Conservation (phyloP, 176 grass and related monocot species). For the Phoenix roebelenii region DNA sequence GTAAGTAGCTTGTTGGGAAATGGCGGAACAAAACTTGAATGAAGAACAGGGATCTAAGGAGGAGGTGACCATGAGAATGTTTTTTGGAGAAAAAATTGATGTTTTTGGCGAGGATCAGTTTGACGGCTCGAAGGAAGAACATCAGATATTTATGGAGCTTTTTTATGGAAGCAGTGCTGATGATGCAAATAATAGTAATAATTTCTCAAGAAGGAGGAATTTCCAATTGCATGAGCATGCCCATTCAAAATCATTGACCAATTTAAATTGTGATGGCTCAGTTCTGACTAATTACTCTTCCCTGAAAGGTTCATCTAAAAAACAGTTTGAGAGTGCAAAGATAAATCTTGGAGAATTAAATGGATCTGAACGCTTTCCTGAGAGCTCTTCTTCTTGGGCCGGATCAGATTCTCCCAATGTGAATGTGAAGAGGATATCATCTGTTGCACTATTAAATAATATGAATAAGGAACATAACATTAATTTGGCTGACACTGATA, state of each 20-base stretch:
- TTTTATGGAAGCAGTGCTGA: conserved; percentile 22
- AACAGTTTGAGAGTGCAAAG: neutral
- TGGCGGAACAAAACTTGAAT: conserved; percentile 3
- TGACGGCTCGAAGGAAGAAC: conserved; percentile 53
- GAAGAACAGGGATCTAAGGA: conserved; percentile 32
- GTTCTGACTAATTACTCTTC: conserved; percentile 5
- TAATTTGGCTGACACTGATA: conserved; percentile 13
- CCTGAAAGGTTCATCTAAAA: neutral
- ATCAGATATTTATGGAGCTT: conserved; percentile 59
- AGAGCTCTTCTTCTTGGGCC: conserved; percentile 2
- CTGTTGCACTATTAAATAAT: neutral
- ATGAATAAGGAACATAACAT: conserved; percentile 6
- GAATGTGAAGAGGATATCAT: conserved; percentile 20
- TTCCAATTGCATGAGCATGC: conserved; percentile 9
- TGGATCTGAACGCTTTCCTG: neutral
- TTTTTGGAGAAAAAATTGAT: conserved; percentile 62
- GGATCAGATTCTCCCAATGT: conserved; percentile 13
- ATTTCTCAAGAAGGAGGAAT: neutral
- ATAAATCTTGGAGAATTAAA: conserved; percentile 1
- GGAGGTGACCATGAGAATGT: conserved; percentile 44
- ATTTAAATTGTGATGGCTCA: conserved; percentile 4
- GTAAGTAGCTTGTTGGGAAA: neutral
- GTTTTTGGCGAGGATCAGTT: conserved; percentile 18
- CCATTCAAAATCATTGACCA: neutral
- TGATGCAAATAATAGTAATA: neutral